phyloP scores from a whole-genome alignment of 176 grass and related monocot species.

The Oryza rufipogon region DNA sequence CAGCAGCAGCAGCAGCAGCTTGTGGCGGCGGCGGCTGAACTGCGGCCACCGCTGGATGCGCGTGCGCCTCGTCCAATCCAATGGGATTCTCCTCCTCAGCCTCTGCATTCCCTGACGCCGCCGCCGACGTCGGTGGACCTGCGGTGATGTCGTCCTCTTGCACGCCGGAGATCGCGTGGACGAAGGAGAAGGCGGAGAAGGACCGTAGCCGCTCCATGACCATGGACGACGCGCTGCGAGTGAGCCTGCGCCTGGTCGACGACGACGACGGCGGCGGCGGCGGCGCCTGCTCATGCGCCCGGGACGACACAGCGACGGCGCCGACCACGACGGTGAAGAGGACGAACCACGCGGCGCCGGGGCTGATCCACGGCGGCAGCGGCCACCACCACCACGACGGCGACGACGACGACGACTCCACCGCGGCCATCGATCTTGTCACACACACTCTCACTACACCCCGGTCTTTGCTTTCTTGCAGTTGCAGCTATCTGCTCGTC shows the following conservation, averaged over 20 bases:
- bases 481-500: neutral
- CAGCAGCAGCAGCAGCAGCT: neutral
- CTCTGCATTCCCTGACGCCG: neutral
- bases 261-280: too few species aligned
- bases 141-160: neutral
- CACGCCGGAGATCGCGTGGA: neutral
- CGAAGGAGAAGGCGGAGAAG: slow-evolving; percentile 22
- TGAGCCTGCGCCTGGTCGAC: slow-evolving; percentile 3
- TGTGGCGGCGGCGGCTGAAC: neutral
- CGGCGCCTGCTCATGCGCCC: neutral
- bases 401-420: too few species aligned
- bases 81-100: neutral
- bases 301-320: slow-evolving; percentile 35
- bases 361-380: slow-evolving; percentile 40
- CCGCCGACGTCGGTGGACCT: neutral
- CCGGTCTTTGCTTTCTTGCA: neutral
- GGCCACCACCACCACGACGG: neutral
- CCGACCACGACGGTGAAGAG: slow-evolving; percentile 41
- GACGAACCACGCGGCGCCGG: slow-evolving; percentile 39
- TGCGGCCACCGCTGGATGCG: neutral
- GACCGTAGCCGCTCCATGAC: slow-evolving; percentile 32
- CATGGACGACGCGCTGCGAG: slow-evolving; percentile 41
- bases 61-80: neutral
- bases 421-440: slow-evolving; percentile 1
- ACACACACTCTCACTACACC: too few species aligned